Evolutionary conservation across 2,329 filamentous ascomycete species (phyloP).

Genomic region (Microdochium paspali): DNA sequence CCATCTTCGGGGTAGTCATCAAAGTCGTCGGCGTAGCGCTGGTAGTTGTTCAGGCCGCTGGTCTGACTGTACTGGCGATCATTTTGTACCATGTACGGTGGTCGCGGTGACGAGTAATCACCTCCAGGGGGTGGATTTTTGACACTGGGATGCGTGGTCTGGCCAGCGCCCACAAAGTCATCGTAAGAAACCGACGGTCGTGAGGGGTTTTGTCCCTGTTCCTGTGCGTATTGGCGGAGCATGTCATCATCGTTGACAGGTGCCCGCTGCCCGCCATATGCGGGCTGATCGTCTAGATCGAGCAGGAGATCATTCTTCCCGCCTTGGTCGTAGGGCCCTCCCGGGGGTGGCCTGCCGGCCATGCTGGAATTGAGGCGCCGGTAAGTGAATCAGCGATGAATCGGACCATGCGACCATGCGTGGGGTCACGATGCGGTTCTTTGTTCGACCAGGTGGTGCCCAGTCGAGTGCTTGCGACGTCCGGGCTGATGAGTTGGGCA

Average conservation of each 20-base stretch:
- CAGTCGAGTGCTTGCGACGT: too few species aligned
- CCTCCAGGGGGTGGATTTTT: constrained; percentile 25
- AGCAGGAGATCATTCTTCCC: constrained; percentile 54
- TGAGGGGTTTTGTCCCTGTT: constrained; percentile 46
- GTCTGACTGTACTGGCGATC: constrained; percentile 59
- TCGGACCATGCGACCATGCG: not conserved
- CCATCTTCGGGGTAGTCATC: constrained; percentile 75
- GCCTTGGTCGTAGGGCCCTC: constrained; percentile 35
- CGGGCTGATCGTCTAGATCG: constrained; percentile 61
- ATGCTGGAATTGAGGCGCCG: constrained; percentile 38
- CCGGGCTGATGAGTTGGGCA: too few species aligned
- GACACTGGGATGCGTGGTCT: constrained; percentile 36
- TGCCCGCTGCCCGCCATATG: constrained; percentile 68
- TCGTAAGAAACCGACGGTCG: constrained; percentile 90
- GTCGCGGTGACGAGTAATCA: constrained; percentile 15
- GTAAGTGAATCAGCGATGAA: constrained; percentile 13
- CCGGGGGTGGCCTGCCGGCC: constrained; percentile 49
- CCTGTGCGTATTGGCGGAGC: constrained; percentile 63
- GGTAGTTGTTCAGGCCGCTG: constrained; percentile 78
- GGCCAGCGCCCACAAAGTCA: constrained; percentile 73
- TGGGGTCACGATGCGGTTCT: too few species aligned
- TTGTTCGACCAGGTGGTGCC: too few species aligned
- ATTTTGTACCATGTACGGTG: constrained; percentile 31
- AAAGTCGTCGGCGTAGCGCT: constrained; percentile 79
- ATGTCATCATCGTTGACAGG: constrained; percentile 76